phyloP scores from a whole-genome alignment of 306 rosid species.

The Lablab purpureus region DNA sequence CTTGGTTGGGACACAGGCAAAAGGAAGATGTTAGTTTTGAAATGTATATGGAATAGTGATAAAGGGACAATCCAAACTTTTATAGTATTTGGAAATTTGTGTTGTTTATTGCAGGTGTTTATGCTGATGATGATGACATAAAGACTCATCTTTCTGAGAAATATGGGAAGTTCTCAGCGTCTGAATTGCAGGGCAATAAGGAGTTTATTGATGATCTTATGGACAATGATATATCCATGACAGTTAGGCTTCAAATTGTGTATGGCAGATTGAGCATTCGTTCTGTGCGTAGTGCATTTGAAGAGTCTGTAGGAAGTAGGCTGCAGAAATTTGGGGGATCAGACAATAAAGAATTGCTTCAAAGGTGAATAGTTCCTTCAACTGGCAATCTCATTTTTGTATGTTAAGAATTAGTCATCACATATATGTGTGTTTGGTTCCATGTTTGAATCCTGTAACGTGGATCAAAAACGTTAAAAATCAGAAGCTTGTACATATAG shows the following conservation, averaged over 20 bases:
- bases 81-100: constrained; percentile 8
- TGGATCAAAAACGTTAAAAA: no score
- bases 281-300: constrained; percentile 86
- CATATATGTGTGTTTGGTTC: neutral
- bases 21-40: neutral
- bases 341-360: constrained; percentile 75
- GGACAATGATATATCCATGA: constrained; percentile 80
- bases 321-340: constrained; percentile 79
- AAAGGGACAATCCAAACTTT: neutral
- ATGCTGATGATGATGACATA: constrained; percentile 69
- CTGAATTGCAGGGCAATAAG: constrained; percentile 66
- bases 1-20: neutral
- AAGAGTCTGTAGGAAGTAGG: constrained; percentile 86
- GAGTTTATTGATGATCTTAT: constrained; percentile 69
- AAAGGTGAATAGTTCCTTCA: constrained; percentile 64
- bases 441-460: neutral
- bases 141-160: constrained; percentile 64
- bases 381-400: neutral
- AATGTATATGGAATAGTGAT: neutral
- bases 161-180: constrained; percentile 61
- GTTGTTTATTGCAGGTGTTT: constrained; percentile 70
- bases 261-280: constrained; percentile 85
- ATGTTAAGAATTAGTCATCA: neutral
- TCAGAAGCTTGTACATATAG: neutral
- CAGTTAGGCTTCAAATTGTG: constrained; percentile 88